phyloP scores from a whole-genome alignment of 345 rosid species.

The Acer yangbiense region DNA sequence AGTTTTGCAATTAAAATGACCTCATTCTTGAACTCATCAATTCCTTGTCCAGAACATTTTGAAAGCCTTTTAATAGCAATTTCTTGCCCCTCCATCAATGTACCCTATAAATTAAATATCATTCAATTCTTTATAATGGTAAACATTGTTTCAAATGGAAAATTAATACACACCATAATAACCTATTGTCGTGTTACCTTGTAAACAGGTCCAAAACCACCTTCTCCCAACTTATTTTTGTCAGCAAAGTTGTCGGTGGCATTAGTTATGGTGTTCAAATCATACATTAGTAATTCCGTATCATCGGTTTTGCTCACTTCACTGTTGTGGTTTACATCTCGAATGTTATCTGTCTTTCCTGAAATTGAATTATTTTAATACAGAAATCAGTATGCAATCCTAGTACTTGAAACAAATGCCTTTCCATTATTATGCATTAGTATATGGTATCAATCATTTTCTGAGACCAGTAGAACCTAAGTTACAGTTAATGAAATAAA shows the following conservation, averaged over 20 bases:
- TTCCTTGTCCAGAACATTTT: too few relatives aligned
- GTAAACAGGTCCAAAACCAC: conserved; percentile 49
- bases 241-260: conserved; percentile 36
- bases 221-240: conserved; percentile 39
- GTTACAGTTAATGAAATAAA: too few relatives aligned
- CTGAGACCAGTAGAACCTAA: too few relatives aligned
- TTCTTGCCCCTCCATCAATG: conserved; percentile 33
- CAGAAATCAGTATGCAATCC: too few relatives aligned
- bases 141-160: not conserved
- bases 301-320: conserved; percentile 28
- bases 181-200: conserved; percentile 30
- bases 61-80: conserved; percentile 19
- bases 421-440: too few relatives aligned
- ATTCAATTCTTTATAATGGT: too few relatives aligned
- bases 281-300: conserved; percentile 36
- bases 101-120: conserved; percentile 25
- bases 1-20: too few relatives aligned
- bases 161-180: not conserved
- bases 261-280: conserved; percentile 24
- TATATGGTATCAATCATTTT: too few relatives aligned
- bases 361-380: not conserved
- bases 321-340: not conserved
- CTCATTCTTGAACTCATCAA: too few relatives aligned
- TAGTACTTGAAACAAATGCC: too few relatives aligned
- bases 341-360: not conserved